Evolutionary conservation across 257 asterid genomes (phyloP).

Genomic region (Lavandula angustifolia): DNA sequence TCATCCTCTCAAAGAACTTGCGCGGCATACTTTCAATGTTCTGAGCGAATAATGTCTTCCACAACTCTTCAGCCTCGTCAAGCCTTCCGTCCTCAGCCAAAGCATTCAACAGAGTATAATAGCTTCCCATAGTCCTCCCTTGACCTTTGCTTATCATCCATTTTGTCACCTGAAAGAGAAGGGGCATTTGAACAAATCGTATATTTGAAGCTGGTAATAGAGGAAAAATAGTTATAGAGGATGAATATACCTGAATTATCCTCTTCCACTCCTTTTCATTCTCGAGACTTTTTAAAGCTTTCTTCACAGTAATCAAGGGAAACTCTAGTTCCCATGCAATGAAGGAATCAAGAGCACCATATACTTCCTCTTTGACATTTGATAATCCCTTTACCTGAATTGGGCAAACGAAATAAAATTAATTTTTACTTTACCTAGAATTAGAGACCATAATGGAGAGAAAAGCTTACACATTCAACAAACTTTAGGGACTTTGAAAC

Average conservation of each 20-base stretch:
- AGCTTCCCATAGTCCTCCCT: conserved; percentile 98
- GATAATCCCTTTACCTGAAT: conserved; percentile 79
- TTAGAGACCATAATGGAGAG: conserved; percentile 2
- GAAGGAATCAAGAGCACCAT: conserved; percentile 93
- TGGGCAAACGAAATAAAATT: conserved; percentile 20
- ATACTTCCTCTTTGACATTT: conserved; percentile 93
- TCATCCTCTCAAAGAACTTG: conserved; percentile 80
- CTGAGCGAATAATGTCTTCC: conserved; percentile 71
- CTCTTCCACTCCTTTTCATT: conserved; percentile 85
- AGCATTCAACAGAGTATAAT: conserved; percentile 76
- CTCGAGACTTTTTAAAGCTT: conserved; percentile 84
- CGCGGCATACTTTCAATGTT: conserved; percentile 91
- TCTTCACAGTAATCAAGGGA: conserved; percentile 88
- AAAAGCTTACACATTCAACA: conserved; percentile 76
- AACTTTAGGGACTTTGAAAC: conserved; percentile 80
- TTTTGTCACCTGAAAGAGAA: conserved; percentile 61
- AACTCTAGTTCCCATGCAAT: conserved; percentile 97
- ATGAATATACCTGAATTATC: conserved; percentile 67
- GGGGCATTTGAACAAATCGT: conserved; percentile 18
- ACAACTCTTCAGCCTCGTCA: conserved; percentile 90
- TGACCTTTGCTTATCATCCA: conserved; percentile 99
- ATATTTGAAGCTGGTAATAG: conserved; percentile 20
- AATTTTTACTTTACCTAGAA: conserved; percentile 9
- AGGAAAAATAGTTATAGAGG: conserved; percentile 12
- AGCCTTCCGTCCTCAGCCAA: conserved; percentile 88